These are phyloP conservation scores for Fusarium caatingaense DNA, from an alignment of 2,329 filamentous ascomycete species.

Conservation along the genomic window DNA sequence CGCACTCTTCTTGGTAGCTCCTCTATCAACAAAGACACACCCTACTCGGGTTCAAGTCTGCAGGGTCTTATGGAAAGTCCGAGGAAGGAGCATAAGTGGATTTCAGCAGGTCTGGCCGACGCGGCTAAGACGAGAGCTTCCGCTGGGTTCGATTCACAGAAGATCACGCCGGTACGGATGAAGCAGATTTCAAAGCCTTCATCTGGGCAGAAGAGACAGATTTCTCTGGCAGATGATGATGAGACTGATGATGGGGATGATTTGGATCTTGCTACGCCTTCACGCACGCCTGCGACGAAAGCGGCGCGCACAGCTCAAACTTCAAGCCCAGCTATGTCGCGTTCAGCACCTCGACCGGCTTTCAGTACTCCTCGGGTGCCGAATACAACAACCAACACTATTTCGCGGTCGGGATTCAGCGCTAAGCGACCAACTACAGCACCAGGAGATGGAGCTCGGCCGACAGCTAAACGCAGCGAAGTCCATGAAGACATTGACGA, in stretches of 20 bases:
- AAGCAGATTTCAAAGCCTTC: background rate
- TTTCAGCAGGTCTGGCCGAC: slow-evolving; percentile 40
- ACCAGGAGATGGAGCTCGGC: slow-evolving; percentile 2
- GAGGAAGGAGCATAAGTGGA: slow-evolving; percentile 47
- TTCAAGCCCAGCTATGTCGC: slow-evolving; percentile 23
- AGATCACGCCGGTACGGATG: slow-evolving; percentile 28
- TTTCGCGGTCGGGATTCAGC: slow-evolving; percentile 1
- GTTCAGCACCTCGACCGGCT: slow-evolving; percentile 21
- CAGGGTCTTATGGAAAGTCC: slow-evolving; percentile 59
- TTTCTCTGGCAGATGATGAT: slow-evolving; percentile 25
- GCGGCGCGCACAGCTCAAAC: background rate
- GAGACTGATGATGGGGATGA: slow-evolving; percentile 33
- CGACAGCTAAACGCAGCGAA: background rate
- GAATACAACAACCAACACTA: slow-evolving; percentile 13
- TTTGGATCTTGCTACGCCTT: slow-evolving; percentile 33
- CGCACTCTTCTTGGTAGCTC: slow-evolving; percentile 28
- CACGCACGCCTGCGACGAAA: slow-evolving; percentile 17
- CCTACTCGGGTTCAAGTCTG: slow-evolving; percentile 51
- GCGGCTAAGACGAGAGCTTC: slow-evolving; percentile 44
- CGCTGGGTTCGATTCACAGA: slow-evolving; percentile 43
- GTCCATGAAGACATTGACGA: slow-evolving; percentile 43
- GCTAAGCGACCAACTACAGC: slow-evolving; percentile 12
- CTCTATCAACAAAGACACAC: slow-evolving; percentile 16
- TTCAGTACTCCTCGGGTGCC: slow-evolving; percentile 27
- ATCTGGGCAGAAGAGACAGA: slow-evolving; percentile 30